A percentile compares a stretch with the other conserved stretches of the same genome.
Evolutionary conservation across 2,329 filamentous ascomycete species (phyloP).

Genomic region (Aureobasidium melanogenum): DNA sequence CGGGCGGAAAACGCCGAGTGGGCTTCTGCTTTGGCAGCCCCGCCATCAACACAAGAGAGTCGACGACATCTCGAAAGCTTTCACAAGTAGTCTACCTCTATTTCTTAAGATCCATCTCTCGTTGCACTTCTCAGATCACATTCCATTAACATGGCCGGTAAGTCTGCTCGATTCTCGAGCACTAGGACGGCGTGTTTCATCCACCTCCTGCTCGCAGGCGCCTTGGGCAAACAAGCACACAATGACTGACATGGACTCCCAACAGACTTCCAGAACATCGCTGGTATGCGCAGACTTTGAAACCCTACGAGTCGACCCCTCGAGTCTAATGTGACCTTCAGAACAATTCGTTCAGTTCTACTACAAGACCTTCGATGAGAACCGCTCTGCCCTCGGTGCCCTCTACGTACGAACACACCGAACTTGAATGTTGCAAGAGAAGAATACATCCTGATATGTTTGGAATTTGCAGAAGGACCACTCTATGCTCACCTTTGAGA

Average conservation of each 20-base stretch:
- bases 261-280: conserved; percentile 33
- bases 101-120: not conserved
- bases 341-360: conserved; percentile 86
- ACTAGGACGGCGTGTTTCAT: no score
- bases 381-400: conserved; percentile 53
- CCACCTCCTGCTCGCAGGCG: not conserved
- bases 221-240: not conserved
- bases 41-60: conserved; percentile 4
- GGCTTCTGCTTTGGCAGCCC: not conserved
- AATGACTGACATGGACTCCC: conserved; percentile 7
- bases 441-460: not conserved
- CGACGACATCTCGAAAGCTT: not conserved
- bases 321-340: conserved; percentile 28
- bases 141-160: conserved; percentile 9
- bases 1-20: not conserved
- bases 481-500: conserved; percentile 95
- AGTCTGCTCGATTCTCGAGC: not conserved
- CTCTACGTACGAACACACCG: conserved; percentile 65
- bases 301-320: not conserved
- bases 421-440: conserved; percentile 12
- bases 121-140: not conserved
- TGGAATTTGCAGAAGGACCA: conserved; percentile 53
- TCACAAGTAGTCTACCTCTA: not conserved
- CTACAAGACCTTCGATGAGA: conserved; percentile 75
- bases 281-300: conserved; percentile 29